Evolutionary conservation across 495 filamentous ascomycete species (phyloP), one percentile per base, ranked within the genome.

Genomic region (Tuber brumale): DNA sequence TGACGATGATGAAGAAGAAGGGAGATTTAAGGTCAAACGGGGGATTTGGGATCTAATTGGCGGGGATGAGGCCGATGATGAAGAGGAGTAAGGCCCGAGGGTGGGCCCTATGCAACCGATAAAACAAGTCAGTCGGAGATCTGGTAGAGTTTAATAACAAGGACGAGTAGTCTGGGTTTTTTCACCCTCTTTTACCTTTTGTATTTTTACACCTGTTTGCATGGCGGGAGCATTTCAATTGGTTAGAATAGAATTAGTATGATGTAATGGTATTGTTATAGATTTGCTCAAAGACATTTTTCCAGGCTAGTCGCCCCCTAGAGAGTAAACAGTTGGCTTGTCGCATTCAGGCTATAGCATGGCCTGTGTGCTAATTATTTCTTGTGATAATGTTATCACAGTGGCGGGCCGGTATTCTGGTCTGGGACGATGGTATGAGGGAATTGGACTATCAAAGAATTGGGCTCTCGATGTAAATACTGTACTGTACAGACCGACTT

Each of bases 1-100:
- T 43, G 70, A 79, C 16, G 83, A 83, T 23, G 79, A 78, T 10
- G 79, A 81, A 39, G 73, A 76, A 18, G 80, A 61, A 42, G 80
- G 57, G 46, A 43, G 42, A 42, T 69, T 27, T 27, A 43, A 27
- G 37, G 18, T 43, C 31, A 41, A 39, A n/a, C 66, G 23, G 69
- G 16, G 41, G n/a, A 27, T 31, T 19, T 72, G 44, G 44, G 42
- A 74, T 35, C 9, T 43, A 31, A 31, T 74, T 71, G 21, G 76
- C 73, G 48, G 70, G 51, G 37, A 72, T 82, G 69, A 74, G 73
- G 46, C 51, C 19, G 41, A 77, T 76, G 51, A 80, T 74, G 78
- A 72, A 72, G 78, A 18, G 71, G 75, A 37, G 71, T 48, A 43
- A 61, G 43, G n/a, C 37, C 21, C 21, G 66, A 66, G 0, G n/a